phyloP scores from a whole-genome alignment of 2,329 filamentous ascomycete genomes.

The Chaetomium globosum region DNA sequence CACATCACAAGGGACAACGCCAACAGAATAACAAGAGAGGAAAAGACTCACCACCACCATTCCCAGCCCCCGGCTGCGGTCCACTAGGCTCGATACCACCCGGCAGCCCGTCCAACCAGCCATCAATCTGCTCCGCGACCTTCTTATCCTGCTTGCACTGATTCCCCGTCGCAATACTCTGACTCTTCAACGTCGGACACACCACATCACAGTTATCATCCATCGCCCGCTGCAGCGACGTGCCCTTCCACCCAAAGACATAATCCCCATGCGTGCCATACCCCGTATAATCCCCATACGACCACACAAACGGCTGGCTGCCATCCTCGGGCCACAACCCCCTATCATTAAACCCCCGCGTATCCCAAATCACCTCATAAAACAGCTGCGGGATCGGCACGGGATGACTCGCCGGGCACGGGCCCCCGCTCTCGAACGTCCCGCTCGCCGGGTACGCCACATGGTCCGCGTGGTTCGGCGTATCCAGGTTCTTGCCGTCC shows the following conservation, averaged over 20 bases:
- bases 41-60: constrained; percentile 7
- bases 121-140: constrained; percentile 29
- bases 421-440: constrained; percentile 27
- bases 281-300: constrained; percentile 32
- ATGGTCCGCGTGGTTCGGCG: constrained; percentile 47
- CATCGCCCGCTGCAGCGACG: constrained; percentile 32
- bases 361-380: constrained; percentile 33
- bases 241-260: constrained; percentile 34
- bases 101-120: constrained; percentile 22
- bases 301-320: constrained; percentile 33
- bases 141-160: constrained; percentile 23
- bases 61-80: constrained; percentile 25
- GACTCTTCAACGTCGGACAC: constrained; percentile 21
- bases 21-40: too few relatives aligned
- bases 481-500: constrained; percentile 56
- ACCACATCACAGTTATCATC: constrained; percentile 29
- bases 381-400: constrained; percentile 33
- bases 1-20: neutral
- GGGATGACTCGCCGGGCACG: constrained; percentile 31
- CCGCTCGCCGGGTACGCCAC: constrained; percentile 50
- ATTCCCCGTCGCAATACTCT: constrained; percentile 24
- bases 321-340: constrained; percentile 30
- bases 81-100: constrained; percentile 21
- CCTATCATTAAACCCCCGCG: constrained; percentile 29
- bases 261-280: constrained; percentile 34